These are phyloP conservation scores for Geotrichum fermentans DNA, from an alignment of 1,139 yeast species.

Conservation along the genomic window DNA sequence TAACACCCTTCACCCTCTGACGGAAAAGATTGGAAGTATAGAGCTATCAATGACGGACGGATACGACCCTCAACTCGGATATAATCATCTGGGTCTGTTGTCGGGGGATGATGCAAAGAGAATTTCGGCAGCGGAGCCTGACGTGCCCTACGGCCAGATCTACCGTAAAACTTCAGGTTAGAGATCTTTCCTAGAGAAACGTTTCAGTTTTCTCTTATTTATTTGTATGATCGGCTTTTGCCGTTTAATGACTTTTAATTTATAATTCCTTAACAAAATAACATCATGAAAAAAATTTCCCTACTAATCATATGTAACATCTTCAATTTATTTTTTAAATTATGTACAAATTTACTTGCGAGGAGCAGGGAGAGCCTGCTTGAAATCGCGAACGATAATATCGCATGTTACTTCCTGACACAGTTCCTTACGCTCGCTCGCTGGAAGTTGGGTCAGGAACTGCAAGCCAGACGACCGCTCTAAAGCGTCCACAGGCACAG, in stretches of 20 bases:
- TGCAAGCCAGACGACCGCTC: slow-evolving; percentile 85
- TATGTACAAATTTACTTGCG: background rate
- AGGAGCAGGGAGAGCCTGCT: slow-evolving; percentile 43
- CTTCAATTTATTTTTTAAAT: too few relatives aligned
- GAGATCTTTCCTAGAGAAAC: too few relatives aligned
- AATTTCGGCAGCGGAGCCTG: slow-evolving; percentile 16
- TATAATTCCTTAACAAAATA: too few relatives aligned
- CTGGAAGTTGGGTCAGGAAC: slow-evolving; percentile 65
- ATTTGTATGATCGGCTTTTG: too few relatives aligned
- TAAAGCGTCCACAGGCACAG: slow-evolving; percentile 84
- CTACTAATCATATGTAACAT: too few relatives aligned
- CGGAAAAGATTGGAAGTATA: slow-evolving; percentile 7
- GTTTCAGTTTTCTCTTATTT: too few relatives aligned
- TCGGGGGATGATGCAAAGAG: slow-evolving; percentile 16
- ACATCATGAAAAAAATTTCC: too few relatives aligned
- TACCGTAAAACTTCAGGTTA: slow-evolving; percentile 1
- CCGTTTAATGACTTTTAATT: too few relatives aligned
- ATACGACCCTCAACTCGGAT: slow-evolving; percentile 17
- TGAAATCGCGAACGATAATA: slow-evolving; percentile 77
- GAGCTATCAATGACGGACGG: slow-evolving; percentile 19
- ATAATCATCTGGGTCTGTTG: slow-evolving; percentile 18
- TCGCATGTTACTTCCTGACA: slow-evolving; percentile 79
- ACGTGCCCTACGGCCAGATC: slow-evolving; percentile 18
- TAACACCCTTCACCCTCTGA: slow-evolving; percentile 11
- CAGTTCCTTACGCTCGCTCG: slow-evolving; percentile 54